Base-by-base conservation (phyloP, 129 eudicot species). In the Pseudognaphalium luteoalbum region DNA sequence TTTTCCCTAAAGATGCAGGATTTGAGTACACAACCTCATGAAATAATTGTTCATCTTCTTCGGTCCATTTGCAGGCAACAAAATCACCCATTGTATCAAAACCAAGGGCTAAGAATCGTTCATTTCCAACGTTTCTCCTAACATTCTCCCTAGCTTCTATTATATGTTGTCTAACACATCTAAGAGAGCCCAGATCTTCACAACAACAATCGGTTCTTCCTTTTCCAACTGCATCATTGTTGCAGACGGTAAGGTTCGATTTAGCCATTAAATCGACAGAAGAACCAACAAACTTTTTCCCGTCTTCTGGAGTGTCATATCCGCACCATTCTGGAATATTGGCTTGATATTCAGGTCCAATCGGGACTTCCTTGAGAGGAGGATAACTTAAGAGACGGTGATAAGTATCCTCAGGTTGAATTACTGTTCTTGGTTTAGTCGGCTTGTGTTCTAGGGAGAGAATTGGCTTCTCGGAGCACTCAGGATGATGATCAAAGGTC, bases 291-390 rank as follows among this genome's bases (percentile, higher is more conserved):
- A 82, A 71, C 66, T 69, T 72, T 9, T 29, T 28, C 20, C 73
- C 83, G 10, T 11, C 64, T 2, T 25, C n/a, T 42, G 21, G 32
- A 62, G 56, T 1, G 52, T 37, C 61, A 70, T 74, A 52, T 6
- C 79, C 59, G 54, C 54, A 15, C 85, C 83, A 83, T 41, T 80
- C 85, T 16, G 96, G 96, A 62, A 89, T 20, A 29, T 83, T 83
- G 12, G 96, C 96, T 81, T 89, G 96, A 71, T 44, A 77, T 41
- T 85, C 83, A 14, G 69, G 76, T 41, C 96, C 96, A 61, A 89
- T 41, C 3, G 85, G 85, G 28, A 89, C 87, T 66, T 61, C 63
- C 51, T 83, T 87, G 58, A 75, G 68, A 44, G 93, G 91, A 75
- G 88, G 83, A 73, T 44, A 20, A 15, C 76, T 78, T 78, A 84